Base-by-base conservation (phyloP, 306 rosid species). In the Alnus rubra region DNA sequence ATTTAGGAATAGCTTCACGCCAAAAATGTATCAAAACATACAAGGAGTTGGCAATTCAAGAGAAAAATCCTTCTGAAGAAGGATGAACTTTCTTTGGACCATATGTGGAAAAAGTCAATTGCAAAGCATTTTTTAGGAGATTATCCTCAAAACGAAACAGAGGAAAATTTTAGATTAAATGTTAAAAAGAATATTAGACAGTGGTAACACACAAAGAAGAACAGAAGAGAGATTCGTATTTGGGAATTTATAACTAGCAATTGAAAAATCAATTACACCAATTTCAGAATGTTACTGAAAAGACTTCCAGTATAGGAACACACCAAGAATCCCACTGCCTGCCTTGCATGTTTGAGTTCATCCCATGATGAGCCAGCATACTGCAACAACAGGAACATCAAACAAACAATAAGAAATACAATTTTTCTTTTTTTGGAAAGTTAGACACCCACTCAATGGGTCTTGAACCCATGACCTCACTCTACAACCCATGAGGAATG, bases 261-360 rank as follows among this genome's bases (percentile, higher is more conserved):
- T 16, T 15, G 8, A 53, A 18, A 50, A 50, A 50, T 50, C 15
- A 14, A 12, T 10, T 16, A 5, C 19, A 53, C 59, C 9, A 6
- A 53, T 14, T 53, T 18, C 23, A 53, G 8, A 53, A 53, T 53
- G 19, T 53, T 53, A 4, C 59, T 18, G 59, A 53, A 16, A 13
- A 53, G 8, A 53, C n/a, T 53, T 53, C 54, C 59, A 53, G 59
- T 18, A 15, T 5, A 53, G 14, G 9, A 9, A 78, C 86, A 79
- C 89, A 94, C 97, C 97, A 92, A 87, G 85, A 94, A 94, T 82
- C 96, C 97, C 78, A 94, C 92, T 47, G 96, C 97, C 84, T 92
- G 98, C 88, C 93, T 89, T 64, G 82, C 81, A 72, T 90, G 91
- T 84, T 89, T 92, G 80, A 94, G 96, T 86, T 94, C 97, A 83